Base-by-base conservation (phyloP, 768 basidiomycete genomes). In the Cantharellus cinnabarinus region DNA sequence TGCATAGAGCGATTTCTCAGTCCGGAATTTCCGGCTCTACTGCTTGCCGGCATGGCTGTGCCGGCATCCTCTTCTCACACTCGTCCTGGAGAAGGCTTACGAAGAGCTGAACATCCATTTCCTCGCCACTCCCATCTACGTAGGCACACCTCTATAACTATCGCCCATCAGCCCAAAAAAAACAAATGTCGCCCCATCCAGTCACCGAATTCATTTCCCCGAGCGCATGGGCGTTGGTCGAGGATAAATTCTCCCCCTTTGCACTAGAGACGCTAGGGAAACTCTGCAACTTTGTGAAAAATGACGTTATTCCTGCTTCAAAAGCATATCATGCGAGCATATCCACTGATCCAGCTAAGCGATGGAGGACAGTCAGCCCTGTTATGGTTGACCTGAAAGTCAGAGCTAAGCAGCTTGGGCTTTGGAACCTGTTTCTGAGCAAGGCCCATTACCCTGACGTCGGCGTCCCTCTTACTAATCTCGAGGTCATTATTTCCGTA, bases 361-460 rank as follows among this genome's bases (percentile, higher is more conserved):
- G 89, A 57, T 98, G 94, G 94, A 77, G 84, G 71, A 83, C 82
- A 4, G 74, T 89, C 64, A 79, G 90, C 38, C 82, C 85, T 1
- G 71, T 95, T 63, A 73, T 94, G 59, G 83, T 79, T 63, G 83
- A 86, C 59, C 77, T 99, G 64, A 95, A 98, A 73, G 75, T 66
- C 62, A 89, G 85, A 69, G 95, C 94, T 0, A 87, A 82, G 72
- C 78, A 79, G 66, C 78, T 81, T 37, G 95, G 95, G 2, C 76
- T 99, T 42, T 99, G 95, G 95, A 98, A 98, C 68, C 76, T 99
- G 42, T 98, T 97, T 75, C 75, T 98, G 62, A 90, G 87, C 78
- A 89, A 90, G 71, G 76, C 79, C 38, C 94, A 95, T 67, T 97
- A 94, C 68, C 91, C 90, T 4, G 75, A 85, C 64, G 77, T 80